Evolutionary conservation across 2,329 filamentous ascomycete genomes (phyloP).

Genomic region (Pyrenophora tritici-repentis): DNA sequence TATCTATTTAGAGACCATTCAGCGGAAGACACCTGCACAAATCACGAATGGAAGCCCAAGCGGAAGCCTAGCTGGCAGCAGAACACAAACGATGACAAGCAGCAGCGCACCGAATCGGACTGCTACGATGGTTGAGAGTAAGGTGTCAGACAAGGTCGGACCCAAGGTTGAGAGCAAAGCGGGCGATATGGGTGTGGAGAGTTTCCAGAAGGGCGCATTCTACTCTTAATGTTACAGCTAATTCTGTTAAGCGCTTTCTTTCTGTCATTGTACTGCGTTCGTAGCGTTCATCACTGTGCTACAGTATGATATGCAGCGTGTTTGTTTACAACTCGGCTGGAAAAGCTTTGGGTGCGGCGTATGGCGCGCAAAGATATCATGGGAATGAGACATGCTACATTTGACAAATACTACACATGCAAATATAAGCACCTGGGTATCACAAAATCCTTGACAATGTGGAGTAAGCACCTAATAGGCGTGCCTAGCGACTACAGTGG

Average conservation of each 20-base stretch:
- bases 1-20: slow-evolving; percentile 82
- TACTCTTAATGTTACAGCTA: slow-evolving; percentile 57
- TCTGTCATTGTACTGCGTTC: slow-evolving; percentile 14
- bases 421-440: too few relatives aligned
- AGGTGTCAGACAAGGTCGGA: slow-evolving; percentile 48
- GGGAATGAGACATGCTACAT: not conserved
- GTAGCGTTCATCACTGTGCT: not conserved
- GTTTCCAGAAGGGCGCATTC: slow-evolving; percentile 72
- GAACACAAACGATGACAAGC: slow-evolving; percentile 61
- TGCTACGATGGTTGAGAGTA: slow-evolving; percentile 52
- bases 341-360: slow-evolving; percentile 29
- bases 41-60: slow-evolving; percentile 51
- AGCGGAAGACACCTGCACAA: slow-evolving; percentile 57
- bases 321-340: slow-evolving; percentile 22
- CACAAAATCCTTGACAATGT: too few relatives aligned
- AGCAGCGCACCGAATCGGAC: slow-evolving; percentile 48
- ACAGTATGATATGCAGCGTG: slow-evolving; percentile 3
- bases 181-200: slow-evolving; percentile 69
- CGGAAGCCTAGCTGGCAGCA: slow-evolving; percentile 53
- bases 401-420: not conserved
- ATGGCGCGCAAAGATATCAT: slow-evolving; percentile 20
- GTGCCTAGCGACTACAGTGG: too few relatives aligned
- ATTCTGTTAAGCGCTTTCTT: slow-evolving; percentile 14
- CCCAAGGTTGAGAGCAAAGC: slow-evolving; percentile 63
- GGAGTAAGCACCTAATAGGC: too few relatives aligned